Conservation (phyloP, 306 rosid species). For the Crotalaria pallida region DNA sequence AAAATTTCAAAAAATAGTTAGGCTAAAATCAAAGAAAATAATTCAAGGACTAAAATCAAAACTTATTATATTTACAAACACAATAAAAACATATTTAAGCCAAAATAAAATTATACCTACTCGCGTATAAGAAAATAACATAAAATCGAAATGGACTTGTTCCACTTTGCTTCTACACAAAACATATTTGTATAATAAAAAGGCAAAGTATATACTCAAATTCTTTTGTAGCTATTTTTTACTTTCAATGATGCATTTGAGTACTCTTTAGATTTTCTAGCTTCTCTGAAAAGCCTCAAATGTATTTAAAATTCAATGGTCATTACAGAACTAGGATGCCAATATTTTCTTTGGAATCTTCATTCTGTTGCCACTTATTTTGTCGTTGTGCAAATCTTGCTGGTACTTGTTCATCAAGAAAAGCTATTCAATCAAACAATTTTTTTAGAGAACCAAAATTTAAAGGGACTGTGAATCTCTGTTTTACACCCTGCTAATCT, state of each 20-base stretch:
- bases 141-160: too few relatives aligned
- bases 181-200: background rate
- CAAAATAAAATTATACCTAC: too few relatives aligned
- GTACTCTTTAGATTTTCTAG: constrained; percentile 18
- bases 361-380: constrained; percentile 11
- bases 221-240: background rate
- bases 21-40: too few relatives aligned
- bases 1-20: too few relatives aligned
- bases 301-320: constrained; percentile 15
- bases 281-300: constrained; percentile 28
- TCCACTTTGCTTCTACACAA: too few relatives aligned
- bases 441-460: constrained; percentile 29
- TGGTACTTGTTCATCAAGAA: constrained; percentile 36
- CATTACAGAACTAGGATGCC: constrained; percentile 4
- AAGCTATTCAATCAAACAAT: constrained; percentile 31
- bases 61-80: too few relatives aligned
- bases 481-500: constrained; percentile 12
- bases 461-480: constrained; percentile 24
- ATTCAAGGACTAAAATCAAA: too few relatives aligned
- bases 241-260: constrained; percentile 25
- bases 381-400: constrained; percentile 28
- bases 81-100: too few relatives aligned
- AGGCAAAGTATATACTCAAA: constrained; percentile 13
- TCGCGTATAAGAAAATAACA: too few relatives aligned
- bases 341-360: constrained; percentile 34